Evolutionary conservation across 768 basidiomycete genomes (phyloP), one percentile per base, ranked within the genome.

Genomic region (Tricholoma sp.): DNA sequence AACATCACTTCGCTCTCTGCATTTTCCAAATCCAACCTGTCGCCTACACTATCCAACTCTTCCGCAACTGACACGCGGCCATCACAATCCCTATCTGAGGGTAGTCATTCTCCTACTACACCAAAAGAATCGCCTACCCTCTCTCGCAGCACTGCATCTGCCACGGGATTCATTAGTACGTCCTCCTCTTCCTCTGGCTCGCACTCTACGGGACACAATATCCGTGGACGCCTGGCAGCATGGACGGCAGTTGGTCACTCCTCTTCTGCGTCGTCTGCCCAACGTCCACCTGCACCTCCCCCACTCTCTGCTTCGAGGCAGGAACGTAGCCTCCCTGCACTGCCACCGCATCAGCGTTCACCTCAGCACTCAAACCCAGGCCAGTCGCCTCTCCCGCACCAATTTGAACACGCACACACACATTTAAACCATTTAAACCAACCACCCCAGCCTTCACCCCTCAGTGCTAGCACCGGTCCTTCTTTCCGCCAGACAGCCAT

Each of bases 401-500:
- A 3, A 58, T 54, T 34, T 52, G 45, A 37, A 60, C 64, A 8
- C 64, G 54, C 65, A n/a, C 57, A 63, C 16, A 62, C 64, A 19
- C 22, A 27, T 49, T n/a, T n/a, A n/a, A n/a, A n/a, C n/a, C 61
- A 45, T n/a, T n/a, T n/a, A 49, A 57, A 39, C 29, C 58, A 54
- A 32, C 55, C 52, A 14, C 45, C 54, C 6, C 41, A 43, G 6
- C 45, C 49, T 18, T 4, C 34, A 41, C 35, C 18, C 58, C 54
- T n/a, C 55, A 45, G 16, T 41, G 54, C 8, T 66, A 63, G 63
- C 68, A 57, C 59, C 68, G 62, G 65, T 72, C 57, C 53, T 3
- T 71, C 74, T 24, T 72, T 80, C 59, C 67, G 86, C 19, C 85
- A 83, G 64, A 83, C 86, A n/a, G 81, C 89, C 16, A 79, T 90